Conservation (phyloP, 352 stramenopile species). For the Pythium myriotylum region DNA sequence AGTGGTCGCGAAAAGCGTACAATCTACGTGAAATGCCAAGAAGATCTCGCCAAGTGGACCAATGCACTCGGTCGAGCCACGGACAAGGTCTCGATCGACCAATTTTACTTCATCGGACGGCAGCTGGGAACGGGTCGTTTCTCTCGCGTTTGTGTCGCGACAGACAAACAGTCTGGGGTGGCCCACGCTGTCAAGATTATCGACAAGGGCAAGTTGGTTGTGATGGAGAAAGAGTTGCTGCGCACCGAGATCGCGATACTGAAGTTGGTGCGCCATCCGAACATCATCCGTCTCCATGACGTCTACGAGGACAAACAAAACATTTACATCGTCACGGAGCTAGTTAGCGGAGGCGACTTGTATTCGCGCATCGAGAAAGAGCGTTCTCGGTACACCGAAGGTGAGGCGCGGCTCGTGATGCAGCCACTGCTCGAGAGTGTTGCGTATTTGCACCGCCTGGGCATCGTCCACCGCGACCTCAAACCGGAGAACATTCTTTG, state of each 20-base stretch:
- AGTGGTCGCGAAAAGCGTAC: conserved; percentile 71
- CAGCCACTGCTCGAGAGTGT: conserved; percentile 88
- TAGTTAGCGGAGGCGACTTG: conserved; percentile 95
- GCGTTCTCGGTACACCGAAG: conserved; percentile 84
- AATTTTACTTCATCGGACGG: conserved; percentile 88
- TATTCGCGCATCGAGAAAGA: conserved; percentile 95
- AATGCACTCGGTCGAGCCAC: conserved; percentile 72
- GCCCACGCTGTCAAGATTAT: conserved; percentile 94
- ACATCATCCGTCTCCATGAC: conserved; percentile 87
- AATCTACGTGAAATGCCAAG: conserved; percentile 80
- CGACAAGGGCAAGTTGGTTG: conserved; percentile 89
- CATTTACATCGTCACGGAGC: conserved; percentile 99
- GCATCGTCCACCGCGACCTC: conserved; percentile 90
- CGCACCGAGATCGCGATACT: conserved; percentile 94
- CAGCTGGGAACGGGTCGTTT: conserved; percentile 90
- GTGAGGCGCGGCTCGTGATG: conserved; percentile 88
- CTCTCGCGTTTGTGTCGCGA: conserved; percentile 85
- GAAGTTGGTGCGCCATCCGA: conserved; percentile 90
- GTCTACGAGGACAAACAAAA: conserved; percentile 93
- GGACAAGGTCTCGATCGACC: conserved; percentile 88
- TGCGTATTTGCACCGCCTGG: conserved; percentile 90
- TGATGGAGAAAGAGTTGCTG: conserved; percentile 88
- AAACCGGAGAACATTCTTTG: conserved; percentile 91
- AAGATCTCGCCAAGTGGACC: conserved; percentile 83
- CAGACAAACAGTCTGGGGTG: conserved; percentile 55